A percentile compares a stretch with the other conserved stretches of the same genome.
Conservation (phyloP, 768 basidiomycete species). For the Serendipita sp. region DNA sequence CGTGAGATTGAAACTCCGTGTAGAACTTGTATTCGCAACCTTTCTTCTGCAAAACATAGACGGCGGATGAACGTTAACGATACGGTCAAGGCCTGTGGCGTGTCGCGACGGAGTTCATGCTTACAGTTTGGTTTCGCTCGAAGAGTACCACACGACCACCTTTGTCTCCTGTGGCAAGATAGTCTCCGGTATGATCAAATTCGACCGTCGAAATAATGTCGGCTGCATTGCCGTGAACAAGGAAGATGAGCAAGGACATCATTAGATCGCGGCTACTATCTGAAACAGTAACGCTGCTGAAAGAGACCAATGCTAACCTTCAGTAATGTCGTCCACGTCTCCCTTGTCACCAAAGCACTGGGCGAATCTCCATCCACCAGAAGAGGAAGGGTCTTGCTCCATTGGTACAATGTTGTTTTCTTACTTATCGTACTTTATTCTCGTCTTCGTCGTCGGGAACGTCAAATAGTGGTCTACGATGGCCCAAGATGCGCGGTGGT, state of each 20-base stretch:
- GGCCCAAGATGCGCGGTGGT: neutral
- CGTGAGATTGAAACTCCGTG: constrained; percentile 98
- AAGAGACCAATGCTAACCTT: constrained; percentile 42
- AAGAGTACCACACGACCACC: constrained; percentile 97
- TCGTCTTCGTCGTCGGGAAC: neutral
- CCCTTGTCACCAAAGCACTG: constrained; percentile 99
- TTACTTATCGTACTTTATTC: neutral
- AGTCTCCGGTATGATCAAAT: constrained; percentile 98
- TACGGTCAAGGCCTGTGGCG: neutral
- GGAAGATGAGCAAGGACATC: constrained; percentile 13
- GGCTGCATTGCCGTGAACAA: constrained; percentile 35
- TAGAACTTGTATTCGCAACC: constrained; percentile 99
- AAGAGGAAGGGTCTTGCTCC: constrained; percentile 73
- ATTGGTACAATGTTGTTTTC: constrained; percentile 21
- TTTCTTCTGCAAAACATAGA: constrained; percentile 59
- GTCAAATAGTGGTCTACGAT: neutral
- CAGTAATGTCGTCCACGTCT: constrained; percentile 98
- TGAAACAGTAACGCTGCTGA: constrained; percentile 5
- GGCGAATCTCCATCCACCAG: constrained; percentile 94
- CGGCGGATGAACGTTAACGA: constrained; percentile 5
- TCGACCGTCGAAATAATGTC: constrained; percentile 99
- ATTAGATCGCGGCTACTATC: constrained; percentile 7
- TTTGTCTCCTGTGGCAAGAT: constrained; percentile 98
- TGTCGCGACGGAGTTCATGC: constrained; percentile 16
- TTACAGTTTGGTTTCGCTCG: constrained; percentile 91